phyloP scores from a whole-genome alignment of 768 basidiomycete genomes.

The Naganishia kalamii region DNA sequence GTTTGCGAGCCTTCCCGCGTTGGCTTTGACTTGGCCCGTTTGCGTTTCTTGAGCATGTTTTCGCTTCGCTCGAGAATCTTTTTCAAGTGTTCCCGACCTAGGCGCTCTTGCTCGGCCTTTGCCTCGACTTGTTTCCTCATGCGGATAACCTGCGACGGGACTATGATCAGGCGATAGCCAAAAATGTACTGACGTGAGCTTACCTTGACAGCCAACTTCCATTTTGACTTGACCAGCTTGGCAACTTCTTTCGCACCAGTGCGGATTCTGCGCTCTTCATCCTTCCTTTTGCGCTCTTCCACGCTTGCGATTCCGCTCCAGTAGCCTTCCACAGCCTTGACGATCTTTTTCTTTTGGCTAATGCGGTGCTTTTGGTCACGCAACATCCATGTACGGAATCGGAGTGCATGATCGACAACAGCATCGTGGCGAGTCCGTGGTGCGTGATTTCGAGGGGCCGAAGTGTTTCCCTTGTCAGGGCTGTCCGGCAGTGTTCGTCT shows the following conservation, averaged over 20 bases:
- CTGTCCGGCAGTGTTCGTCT: not conserved
- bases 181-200: not conserved
- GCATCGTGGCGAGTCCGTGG: conserved; percentile 43
- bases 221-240: conserved; percentile 65
- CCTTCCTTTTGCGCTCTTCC: conserved; percentile 56
- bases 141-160: conserved; percentile 26
- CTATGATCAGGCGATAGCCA: not conserved
- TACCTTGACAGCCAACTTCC: conserved; percentile 71
- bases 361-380: conserved; percentile 48
- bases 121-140: conserved; percentile 53
- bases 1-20: not conserved
- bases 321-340: conserved; percentile 61
- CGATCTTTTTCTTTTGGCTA: conserved; percentile 52
- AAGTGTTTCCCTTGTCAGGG: not conserved
- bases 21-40: conserved; percentile 58
- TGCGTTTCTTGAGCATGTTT: conserved; percentile 75
- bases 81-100: conserved; percentile 79
- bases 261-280: conserved; percentile 64
- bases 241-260: conserved; percentile 66
- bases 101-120: conserved; percentile 69
- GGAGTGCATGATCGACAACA: conserved; percentile 45
- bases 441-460: not conserved
- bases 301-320: conserved; percentile 65
- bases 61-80: conserved; percentile 85
- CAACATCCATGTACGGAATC: conserved; percentile 40